Evolutionary conservation across 306 rosid genomes (phyloP).

Genomic region (Cyclanthera cordifolia): DNA sequence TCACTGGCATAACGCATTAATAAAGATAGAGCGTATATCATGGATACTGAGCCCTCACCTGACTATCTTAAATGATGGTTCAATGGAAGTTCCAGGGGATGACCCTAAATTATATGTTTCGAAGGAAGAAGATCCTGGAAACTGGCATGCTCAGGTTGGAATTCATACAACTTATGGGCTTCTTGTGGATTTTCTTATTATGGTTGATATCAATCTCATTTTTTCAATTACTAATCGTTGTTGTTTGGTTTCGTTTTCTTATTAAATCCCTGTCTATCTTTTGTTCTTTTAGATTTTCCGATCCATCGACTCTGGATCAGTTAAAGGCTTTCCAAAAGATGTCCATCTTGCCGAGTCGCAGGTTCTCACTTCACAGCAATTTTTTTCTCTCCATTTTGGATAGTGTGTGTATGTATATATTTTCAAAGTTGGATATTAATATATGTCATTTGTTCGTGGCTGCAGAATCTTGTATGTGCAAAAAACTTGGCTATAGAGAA

Average conservation of each 20-base stretch:
- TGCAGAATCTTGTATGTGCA: slow-evolving; percentile 78
- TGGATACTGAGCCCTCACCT: slow-evolving; percentile 76
- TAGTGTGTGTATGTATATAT: too few relatives aligned
- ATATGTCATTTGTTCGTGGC: slow-evolving; percentile 18
- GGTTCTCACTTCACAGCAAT: slow-evolving; percentile 27
- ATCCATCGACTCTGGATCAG: slow-evolving; percentile 87
- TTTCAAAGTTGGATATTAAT: slow-evolving; percentile 1
- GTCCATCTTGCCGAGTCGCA: slow-evolving; percentile 27
- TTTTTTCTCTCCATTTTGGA: slow-evolving; percentile 8
- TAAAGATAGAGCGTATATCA: slow-evolving; percentile 72
- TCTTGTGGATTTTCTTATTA: slow-evolving; percentile 10
- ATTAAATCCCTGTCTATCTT: slow-evolving; percentile 14
- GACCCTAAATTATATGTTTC: slow-evolving; percentile 43
- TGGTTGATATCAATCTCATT: not conserved
- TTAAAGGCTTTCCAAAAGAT: slow-evolving; percentile 73
- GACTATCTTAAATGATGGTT: slow-evolving; percentile 9
- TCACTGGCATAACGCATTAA: slow-evolving; percentile 67
- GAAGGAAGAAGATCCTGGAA: slow-evolving; percentile 51
- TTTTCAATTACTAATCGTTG: slow-evolving; percentile 10
- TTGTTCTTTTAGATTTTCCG: slow-evolving; percentile 59
- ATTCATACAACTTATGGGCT: slow-evolving; percentile 10
- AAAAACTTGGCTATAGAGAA: slow-evolving; percentile 62
- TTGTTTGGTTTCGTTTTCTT: slow-evolving; percentile 13
- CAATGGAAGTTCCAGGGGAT: slow-evolving; percentile 47
- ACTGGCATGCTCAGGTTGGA: slow-evolving; percentile 94